A percentile compares a stretch with the other conserved stretches of the same genome.
These are phyloP conservation scores for Trifolium subterraneum DNA, from an alignment of 306 rosid genomes.

Conservation along the genomic window DNA sequence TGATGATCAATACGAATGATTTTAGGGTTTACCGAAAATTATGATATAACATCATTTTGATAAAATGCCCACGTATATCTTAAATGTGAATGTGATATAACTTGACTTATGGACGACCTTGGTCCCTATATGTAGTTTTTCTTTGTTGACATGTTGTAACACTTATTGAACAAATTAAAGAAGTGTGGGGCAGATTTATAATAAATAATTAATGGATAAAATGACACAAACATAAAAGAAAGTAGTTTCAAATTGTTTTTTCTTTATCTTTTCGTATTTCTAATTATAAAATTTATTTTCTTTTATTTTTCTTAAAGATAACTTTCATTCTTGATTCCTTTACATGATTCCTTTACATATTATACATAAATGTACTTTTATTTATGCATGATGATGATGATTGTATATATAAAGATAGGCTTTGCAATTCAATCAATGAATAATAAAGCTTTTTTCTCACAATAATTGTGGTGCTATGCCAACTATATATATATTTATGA, in stretches of 20 bases:
- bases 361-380: constrained; percentile 11
- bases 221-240: not conserved
- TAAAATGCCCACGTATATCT: too few relatives aligned
- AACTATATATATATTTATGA: constrained; percentile 16
- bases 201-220: too few relatives aligned
- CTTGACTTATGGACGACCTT: too few relatives aligned
- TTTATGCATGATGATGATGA: not conserved
- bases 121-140: not conserved
- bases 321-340: not conserved
- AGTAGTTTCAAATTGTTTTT: not conserved
- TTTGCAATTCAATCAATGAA: not conserved
- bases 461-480: constrained; percentile 28
- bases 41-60: too few relatives aligned
- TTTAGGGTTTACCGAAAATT: too few relatives aligned
- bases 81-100: too few relatives aligned
- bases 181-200: not conserved
- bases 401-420: constrained; percentile 1
- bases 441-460: not conserved
- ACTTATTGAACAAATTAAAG: not conserved
- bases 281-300: not conserved
- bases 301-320: not conserved
- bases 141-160: not conserved
- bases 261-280: not conserved
- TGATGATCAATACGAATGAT: too few relatives aligned
- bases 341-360: not conserved